Evolutionary conservation across 2,329 filamentous ascomycete genomes (phyloP).

Genomic region (Graphilbum ipis-grandicollis): DNA sequence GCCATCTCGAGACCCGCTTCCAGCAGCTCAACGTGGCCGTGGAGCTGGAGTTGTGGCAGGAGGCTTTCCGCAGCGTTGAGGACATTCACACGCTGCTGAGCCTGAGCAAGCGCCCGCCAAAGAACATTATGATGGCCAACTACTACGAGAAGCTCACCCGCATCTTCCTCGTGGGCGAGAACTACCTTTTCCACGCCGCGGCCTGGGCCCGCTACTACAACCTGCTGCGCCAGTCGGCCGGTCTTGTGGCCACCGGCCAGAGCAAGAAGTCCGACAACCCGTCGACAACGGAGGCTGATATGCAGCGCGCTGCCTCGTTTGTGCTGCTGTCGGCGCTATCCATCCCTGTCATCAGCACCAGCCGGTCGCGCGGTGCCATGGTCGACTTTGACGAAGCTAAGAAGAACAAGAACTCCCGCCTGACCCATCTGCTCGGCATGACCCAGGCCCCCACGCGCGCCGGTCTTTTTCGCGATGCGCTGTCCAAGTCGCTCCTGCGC

Average conservation of each 20-base stretch:
- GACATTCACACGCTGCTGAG: constrained; percentile 96
- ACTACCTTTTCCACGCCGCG: constrained; percentile 97
- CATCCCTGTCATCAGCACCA: constrained; percentile 99
- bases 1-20: constrained; percentile 93
- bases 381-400: constrained; percentile 92
- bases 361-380: constrained; percentile 83
- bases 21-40: constrained; percentile 97
- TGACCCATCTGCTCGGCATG: constrained; percentile 95
- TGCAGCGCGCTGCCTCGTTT: constrained; percentile 88
- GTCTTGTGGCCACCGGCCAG: constrained; percentile 66
- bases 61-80: constrained; percentile 97
- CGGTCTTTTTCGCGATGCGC: constrained; percentile 84
- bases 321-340: constrained; percentile 86
- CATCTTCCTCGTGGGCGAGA: constrained; percentile 97
- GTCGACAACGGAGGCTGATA: constrained; percentile 69
- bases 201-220: constrained; percentile 97
- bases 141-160: constrained; percentile 99
- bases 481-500: constrained; percentile 87
- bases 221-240: constrained; percentile 78
- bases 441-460: constrained; percentile 71
- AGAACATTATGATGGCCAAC: constrained; percentile 99
- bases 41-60: constrained; percentile 96
- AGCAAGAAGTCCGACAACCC: constrained; percentile 92
- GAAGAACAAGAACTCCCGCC: constrained; percentile 97
- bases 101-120: constrained; percentile 92